phyloP scores from a whole-genome alignment of 148 eudicot genomes.

The Fallopia convolvulus region DNA sequence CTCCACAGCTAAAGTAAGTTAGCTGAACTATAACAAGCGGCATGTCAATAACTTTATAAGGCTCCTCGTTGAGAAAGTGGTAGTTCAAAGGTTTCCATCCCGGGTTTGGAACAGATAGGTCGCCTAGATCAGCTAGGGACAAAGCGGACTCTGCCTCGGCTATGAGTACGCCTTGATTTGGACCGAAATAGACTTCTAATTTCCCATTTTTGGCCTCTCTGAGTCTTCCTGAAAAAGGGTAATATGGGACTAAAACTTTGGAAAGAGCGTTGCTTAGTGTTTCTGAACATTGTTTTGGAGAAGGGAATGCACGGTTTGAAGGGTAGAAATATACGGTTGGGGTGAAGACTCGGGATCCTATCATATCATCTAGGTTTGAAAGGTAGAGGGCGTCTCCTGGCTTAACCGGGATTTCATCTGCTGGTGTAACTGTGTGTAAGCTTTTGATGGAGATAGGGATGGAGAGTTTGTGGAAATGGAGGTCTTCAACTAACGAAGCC shows the following conservation, averaged over 20 bases:
- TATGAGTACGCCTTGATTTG: slow-evolving; percentile 64
- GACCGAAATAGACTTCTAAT: slow-evolving; percentile 65
- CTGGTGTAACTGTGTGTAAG: slow-evolving; percentile 38
- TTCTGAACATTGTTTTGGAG: slow-evolving; percentile 19
- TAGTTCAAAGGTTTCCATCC: slow-evolving; percentile 61
- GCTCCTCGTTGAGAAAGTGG: slow-evolving; percentile 58
- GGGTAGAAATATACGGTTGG: slow-evolving; percentile 82
- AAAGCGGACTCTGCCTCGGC: slow-evolving; percentile 58
- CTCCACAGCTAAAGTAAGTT: slow-evolving; percentile 67
- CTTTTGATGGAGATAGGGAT: slow-evolving; percentile 48
- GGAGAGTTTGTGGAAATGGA: slow-evolving; percentile 40
- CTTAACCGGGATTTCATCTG: slow-evolving; percentile 36
- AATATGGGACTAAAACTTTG: slow-evolving; percentile 68
- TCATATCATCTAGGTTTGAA: slow-evolving; percentile 82
- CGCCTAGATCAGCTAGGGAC: slow-evolving; percentile 48
- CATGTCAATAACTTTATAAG: slow-evolving; percentile 68
- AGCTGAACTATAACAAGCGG: slow-evolving; percentile 84
- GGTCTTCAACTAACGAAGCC: slow-evolving; percentile 63
- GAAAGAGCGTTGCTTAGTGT: slow-evolving; percentile 55
- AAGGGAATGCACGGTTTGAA: slow-evolving; percentile 10
- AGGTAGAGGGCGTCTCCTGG: slow-evolving; percentile 62
- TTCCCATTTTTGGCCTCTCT: slow-evolving; percentile 55
- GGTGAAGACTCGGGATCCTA: slow-evolving; percentile 82
- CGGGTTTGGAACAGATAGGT: slow-evolving; percentile 71
- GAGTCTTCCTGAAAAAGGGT: slow-evolving; percentile 80